Evolutionary conservation across 768 basidiomycete genomes (phyloP).

Genomic region (Xanthoconium stramineum): DNA sequence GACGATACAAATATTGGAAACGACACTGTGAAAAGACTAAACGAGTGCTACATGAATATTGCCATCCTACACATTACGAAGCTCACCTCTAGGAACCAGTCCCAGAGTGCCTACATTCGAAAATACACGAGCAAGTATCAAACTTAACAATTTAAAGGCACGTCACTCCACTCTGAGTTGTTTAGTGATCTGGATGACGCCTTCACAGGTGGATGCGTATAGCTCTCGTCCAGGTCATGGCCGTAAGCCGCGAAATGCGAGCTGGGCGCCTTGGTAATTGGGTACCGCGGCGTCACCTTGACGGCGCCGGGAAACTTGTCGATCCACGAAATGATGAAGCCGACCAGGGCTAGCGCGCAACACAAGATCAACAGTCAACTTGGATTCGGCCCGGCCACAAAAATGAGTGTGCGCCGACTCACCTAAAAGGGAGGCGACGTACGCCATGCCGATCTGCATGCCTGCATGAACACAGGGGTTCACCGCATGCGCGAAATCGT

Average conservation of each 20-base stretch:
- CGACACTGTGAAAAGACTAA: not conserved
- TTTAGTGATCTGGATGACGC: slow-evolving; percentile 5
- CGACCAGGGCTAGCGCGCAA: slow-evolving; percentile 16
- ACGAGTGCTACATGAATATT: slow-evolving; percentile 7
- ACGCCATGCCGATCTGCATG: slow-evolving; percentile 30
- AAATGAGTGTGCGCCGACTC: not conserved
- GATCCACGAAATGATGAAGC: slow-evolving; percentile 23
- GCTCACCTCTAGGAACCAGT: slow-evolving; percentile 14
- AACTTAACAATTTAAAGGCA: slow-evolving; percentile 14
- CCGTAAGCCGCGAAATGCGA: slow-evolving; percentile 22
- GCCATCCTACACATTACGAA: not conserved
- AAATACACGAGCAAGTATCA: not conserved
- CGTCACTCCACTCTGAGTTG: slow-evolving; percentile 23
- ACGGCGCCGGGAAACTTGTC: slow-evolving; percentile 29
- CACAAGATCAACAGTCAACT: no score
- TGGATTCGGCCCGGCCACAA: no score
- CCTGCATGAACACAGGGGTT: slow-evolving; percentile 22
- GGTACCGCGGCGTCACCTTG: slow-evolving; percentile 23
- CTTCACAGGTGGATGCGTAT: slow-evolving; percentile 12
- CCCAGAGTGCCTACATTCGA: not conserved
- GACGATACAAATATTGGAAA: no score
- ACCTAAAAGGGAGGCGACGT: slow-evolving; percentile 28
- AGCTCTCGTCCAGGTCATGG: slow-evolving; percentile 23
- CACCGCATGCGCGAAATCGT: slow-evolving; percentile 25
- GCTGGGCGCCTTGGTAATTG: slow-evolving; percentile 31